Evolutionary conservation across 768 basidiomycete genomes (phyloP).

Genomic region (Roridomyces roridus): DNA sequence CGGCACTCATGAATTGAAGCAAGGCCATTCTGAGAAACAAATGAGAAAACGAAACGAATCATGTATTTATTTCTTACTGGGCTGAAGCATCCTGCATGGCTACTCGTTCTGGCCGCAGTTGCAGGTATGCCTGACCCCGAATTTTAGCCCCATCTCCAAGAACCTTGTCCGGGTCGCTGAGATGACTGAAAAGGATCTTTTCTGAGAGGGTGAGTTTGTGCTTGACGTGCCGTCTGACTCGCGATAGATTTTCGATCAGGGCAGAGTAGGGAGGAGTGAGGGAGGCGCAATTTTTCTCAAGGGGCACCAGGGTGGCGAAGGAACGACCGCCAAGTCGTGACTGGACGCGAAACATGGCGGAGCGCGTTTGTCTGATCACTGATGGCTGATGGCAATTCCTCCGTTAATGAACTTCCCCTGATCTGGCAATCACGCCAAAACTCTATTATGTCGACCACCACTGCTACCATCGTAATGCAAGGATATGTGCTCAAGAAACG

Average conservation of each 20-base stretch:
- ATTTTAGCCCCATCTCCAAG: constrained; percentile 70
- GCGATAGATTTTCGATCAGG: constrained; percentile 72
- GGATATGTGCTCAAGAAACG: constrained; percentile 91
- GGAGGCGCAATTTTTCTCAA: constrained; percentile 53
- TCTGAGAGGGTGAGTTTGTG: constrained; percentile 93
- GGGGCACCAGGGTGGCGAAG: constrained; percentile 46
- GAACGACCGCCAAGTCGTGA: constrained; percentile 2
- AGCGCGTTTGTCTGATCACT: no score
- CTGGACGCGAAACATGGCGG: not conserved
- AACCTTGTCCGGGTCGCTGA: constrained; percentile 77
- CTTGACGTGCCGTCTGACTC: constrained; percentile 72
- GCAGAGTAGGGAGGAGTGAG: constrained; percentile 87
- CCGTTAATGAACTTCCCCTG: no score
- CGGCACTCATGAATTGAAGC: constrained; percentile 99
- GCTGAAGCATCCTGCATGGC: constrained; percentile 97
- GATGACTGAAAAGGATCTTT: constrained; percentile 96
- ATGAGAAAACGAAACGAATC: constrained; percentile 11
- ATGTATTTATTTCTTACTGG: constrained; percentile 61
- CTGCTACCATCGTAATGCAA: no score
- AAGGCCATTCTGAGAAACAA: constrained; percentile 72
- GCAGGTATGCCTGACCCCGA: constrained; percentile 88
- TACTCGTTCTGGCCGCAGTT: constrained; percentile 89
- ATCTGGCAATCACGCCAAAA: no score
- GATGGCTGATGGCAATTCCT: no score
- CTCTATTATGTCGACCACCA: no score